These are phyloP conservation scores for Candida nanaspora DNA, from an alignment of 805 yeast genomes.

Conservation along the genomic window DNA sequence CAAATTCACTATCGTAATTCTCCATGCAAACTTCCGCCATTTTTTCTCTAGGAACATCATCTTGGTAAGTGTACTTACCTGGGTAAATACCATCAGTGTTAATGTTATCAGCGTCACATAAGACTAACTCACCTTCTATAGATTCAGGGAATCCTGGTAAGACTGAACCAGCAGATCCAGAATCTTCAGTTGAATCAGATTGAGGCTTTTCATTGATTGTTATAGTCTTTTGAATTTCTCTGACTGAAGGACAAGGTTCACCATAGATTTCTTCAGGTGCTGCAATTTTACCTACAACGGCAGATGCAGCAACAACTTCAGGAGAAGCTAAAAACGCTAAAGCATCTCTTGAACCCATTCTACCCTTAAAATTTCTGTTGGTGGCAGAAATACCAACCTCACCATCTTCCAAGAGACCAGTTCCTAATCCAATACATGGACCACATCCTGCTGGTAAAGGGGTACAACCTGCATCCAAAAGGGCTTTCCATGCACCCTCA, in stretches of 20 bases:
- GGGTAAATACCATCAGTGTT: constrained; percentile 99
- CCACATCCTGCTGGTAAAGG: constrained; percentile 99
- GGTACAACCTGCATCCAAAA: constrained; percentile 87
- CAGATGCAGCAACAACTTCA: constrained; percentile 97
- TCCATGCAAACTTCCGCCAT: constrained; percentile 99
- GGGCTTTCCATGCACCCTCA: constrained; percentile 85
- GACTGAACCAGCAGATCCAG: constrained; percentile 54
- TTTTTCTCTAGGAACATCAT: constrained; percentile 86
- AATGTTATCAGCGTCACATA: constrained; percentile 95
- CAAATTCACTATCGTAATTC: constrained; percentile 90
- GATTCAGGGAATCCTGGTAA: constrained; percentile 86
- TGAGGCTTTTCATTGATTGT: constrained; percentile 25
- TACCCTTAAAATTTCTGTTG: constrained; percentile 96
- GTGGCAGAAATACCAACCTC: constrained; percentile 99
- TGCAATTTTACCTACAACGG: constrained; percentile 90
- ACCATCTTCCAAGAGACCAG: constrained; percentile 89
- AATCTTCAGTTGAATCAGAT: constrained; percentile 17
- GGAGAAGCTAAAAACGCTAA: constrained; percentile 95
- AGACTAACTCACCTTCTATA: constrained; percentile 84
- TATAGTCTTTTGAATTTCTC: constrained; percentile 40
- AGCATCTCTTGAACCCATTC: constrained; percentile 98
- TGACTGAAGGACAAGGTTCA: constrained; percentile 36
- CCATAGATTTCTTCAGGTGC: constrained; percentile 84
- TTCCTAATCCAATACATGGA: constrained; percentile 96
- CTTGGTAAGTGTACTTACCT: constrained; percentile 98